Evolutionary conservation across 2,329 filamentous ascomycete species (phyloP).

Genomic region (Fusarium sp.): DNA sequence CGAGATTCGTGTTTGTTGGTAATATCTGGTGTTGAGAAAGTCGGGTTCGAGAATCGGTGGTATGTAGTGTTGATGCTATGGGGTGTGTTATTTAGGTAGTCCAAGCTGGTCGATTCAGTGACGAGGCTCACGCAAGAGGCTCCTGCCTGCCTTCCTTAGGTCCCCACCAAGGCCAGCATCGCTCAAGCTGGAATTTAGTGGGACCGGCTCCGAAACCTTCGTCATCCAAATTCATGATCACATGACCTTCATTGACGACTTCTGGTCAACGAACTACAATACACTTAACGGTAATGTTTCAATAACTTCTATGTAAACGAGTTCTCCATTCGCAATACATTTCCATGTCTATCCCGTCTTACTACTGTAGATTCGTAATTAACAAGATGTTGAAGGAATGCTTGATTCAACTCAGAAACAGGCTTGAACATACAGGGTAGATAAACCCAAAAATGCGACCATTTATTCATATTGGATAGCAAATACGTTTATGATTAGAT

Average conservation of each 20-base stretch:
- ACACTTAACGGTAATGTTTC: neutral
- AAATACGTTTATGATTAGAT: neutral
- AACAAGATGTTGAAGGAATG: neutral
- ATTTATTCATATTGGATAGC: neutral
- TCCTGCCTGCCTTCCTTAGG: conserved; percentile 52
- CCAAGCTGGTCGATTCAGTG: conserved; percentile 47
- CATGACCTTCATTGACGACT: conserved; percentile 16
- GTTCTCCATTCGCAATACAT: neutral
- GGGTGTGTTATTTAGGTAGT: conserved; percentile 43
- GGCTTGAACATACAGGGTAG: neutral
- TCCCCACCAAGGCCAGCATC: conserved; percentile 32
- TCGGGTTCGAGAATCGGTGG: conserved; percentile 19
- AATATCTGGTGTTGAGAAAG: neutral
- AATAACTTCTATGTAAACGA: neutral
- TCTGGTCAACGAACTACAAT: neutral
- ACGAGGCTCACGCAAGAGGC: conserved; percentile 55
- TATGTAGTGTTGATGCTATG: conserved; percentile 38
- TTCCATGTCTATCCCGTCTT: rapidly evolving
- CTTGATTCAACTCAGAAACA: neutral
- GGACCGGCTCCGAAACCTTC: conserved; percentile 32
- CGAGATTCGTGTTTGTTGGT: neutral
- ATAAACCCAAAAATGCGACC: neutral
- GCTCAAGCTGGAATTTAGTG: conserved; percentile 42
- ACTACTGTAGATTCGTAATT: neutral
- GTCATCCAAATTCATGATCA: conserved; percentile 8